Percentiles rank a stretch among this genome's conserved stretches.
phyloP scores from a whole-genome alignment of 108 stramenopile species.

The Skeletonema grethae region DNA sequence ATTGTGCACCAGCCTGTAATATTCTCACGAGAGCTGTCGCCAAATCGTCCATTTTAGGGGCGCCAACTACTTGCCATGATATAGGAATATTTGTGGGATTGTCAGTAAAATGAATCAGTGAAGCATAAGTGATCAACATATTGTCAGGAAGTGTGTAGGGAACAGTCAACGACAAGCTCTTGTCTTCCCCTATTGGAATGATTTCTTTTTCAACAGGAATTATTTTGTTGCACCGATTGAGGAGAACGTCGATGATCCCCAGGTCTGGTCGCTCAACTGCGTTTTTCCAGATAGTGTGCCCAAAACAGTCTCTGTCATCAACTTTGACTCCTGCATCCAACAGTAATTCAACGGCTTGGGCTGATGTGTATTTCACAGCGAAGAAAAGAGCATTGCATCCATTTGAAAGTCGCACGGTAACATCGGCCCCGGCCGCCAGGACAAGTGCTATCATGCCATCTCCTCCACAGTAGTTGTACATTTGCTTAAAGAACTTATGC shows the following conservation, averaged over 20 bases:
- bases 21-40: background rate
- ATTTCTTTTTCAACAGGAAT: background rate
- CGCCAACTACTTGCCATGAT: background rate
- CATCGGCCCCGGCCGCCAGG: background rate
- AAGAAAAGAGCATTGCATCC: background rate
- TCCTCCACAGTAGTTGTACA: background rate
- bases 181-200: background rate
- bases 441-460: background rate
- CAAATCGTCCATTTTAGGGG: background rate
- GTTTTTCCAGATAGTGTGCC: background rate
- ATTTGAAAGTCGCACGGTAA: background rate
- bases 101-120: background rate
- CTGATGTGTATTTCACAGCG: background rate
- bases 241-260: background rate
- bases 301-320: background rate
- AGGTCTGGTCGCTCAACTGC: background rate
- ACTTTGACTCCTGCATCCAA: background rate
- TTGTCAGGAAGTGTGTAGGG: background rate
- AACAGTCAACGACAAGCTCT: too few species aligned
- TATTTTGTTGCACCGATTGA: background rate
- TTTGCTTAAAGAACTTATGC: background rate
- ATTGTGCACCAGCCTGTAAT: background rate
- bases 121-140: background rate
- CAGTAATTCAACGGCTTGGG: background rate
- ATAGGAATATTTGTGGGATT: background rate